phyloP scores from a whole-genome alignment of 371 early-diverging fungal species.

The Mucor piriformis region DNA sequence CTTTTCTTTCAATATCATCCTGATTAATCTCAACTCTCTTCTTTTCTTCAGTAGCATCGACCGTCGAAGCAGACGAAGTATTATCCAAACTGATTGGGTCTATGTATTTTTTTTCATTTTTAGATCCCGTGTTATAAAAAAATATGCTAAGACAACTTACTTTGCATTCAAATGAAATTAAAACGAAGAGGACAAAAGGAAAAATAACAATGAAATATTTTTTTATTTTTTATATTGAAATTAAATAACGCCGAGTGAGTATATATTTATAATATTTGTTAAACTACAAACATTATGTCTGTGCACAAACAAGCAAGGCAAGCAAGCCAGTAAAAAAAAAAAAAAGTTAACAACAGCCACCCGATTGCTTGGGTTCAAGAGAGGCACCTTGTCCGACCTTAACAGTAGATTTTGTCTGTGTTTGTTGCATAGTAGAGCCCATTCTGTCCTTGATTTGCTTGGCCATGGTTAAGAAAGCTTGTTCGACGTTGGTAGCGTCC shows the following conservation, averaged over 20 bases:
- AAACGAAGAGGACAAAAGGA: neutral
- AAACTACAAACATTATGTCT: no score
- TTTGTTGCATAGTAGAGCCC: slow-evolving; percentile 35
- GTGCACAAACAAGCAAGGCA: no score
- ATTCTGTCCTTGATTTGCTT: slow-evolving; percentile 81
- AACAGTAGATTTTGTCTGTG: slow-evolving; percentile 49
- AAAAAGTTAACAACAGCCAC: slow-evolving; percentile 54
- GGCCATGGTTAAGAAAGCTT: slow-evolving; percentile 95
- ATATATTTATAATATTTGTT: neutral
- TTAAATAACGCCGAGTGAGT: slow-evolving; percentile 1
- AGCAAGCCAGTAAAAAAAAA: neutral
- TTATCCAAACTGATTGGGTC: neutral
- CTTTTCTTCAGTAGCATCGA: neutral
- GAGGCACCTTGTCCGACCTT: slow-evolving; percentile 55
- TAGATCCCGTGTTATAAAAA: no score
- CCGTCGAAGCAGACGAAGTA: neutral
- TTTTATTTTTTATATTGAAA: neutral
- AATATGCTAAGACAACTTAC: neutral
- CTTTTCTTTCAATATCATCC: neutral
- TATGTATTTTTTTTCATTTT: no score
- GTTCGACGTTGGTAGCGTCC: slow-evolving; percentile 93
- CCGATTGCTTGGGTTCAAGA: slow-evolving; percentile 50
- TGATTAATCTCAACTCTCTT: neutral
- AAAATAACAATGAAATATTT: neutral
- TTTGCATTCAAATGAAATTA: neutral